These are phyloP conservation scores for Chrysoporthe puriensis DNA, from an alignment of 2,329 filamentous ascomycete genomes.

Conservation along the genomic window DNA sequence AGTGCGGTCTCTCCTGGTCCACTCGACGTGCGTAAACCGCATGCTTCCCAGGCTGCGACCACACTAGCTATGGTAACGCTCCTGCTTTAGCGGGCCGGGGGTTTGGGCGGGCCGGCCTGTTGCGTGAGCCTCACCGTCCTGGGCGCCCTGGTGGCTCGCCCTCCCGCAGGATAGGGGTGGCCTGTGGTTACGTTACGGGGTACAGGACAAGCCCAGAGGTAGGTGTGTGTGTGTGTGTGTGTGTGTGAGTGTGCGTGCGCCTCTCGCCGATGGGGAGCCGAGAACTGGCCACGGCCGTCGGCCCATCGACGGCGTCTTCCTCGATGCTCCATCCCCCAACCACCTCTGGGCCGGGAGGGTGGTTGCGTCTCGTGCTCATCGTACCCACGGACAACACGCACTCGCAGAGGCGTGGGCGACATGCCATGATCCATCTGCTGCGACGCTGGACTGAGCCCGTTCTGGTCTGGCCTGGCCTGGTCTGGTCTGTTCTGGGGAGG, in stretches of 20 bases:
- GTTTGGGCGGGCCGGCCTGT: constrained; percentile 20
- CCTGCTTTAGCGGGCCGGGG: constrained; percentile 8
- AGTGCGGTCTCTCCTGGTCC: constrained; percentile 20
- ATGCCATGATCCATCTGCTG: background rate
- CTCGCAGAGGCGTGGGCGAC: background rate
- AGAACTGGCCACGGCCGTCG: constrained; percentile 1
- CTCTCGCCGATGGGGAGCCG: too few relatives aligned
- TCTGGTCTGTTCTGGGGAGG: background rate
- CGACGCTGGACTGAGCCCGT: background rate
- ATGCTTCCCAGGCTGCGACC: constrained; percentile 18
- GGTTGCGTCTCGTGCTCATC: background rate
- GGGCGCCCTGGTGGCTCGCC: background rate
- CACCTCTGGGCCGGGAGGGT: background rate
- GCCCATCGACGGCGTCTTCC: constrained; percentile 1
- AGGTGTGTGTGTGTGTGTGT: too few relatives aligned
- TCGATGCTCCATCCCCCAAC: background rate
- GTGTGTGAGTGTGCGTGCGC: too few relatives aligned
- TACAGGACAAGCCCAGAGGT: too few relatives aligned
- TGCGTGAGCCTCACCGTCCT: constrained; percentile 23
- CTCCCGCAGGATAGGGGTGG: background rate
- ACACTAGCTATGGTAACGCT: background rate
- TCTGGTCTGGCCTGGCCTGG: background rate
- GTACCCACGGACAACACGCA: background rate
- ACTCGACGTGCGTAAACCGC: constrained; percentile 15
- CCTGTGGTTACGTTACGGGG: background rate